These are phyloP conservation scores for Acrocalymma vagum DNA, from an alignment of 2,329 filamentous ascomycete species.

Conservation along the genomic window DNA sequence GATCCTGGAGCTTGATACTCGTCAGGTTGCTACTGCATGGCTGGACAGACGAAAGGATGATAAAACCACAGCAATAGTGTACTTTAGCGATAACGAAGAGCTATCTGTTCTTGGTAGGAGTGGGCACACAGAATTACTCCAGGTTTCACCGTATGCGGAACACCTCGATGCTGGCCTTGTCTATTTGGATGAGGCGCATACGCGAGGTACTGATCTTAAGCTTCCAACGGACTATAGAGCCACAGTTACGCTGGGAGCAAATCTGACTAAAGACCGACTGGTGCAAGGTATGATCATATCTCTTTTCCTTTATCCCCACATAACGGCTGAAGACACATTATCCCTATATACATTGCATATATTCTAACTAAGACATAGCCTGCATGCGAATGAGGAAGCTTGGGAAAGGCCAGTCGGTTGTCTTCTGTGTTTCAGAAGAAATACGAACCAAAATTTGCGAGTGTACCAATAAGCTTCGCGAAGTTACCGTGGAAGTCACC, in stretches of 20 bases:
- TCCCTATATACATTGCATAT: no score
- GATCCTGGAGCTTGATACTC: conserved; percentile 67
- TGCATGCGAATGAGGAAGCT: conserved; percentile 73
- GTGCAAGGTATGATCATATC: no score
- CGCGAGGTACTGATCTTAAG: conserved; percentile 71
- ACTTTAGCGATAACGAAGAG: conserved; percentile 57
- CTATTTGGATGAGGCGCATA: conserved; percentile 74
- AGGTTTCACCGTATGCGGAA: conserved; percentile 60
- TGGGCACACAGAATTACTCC: conserved; percentile 44
- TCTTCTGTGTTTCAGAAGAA: conserved; percentile 68
- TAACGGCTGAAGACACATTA: no score
- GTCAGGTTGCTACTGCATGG: conserved; percentile 59
- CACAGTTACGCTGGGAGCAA: conserved; percentile 71
- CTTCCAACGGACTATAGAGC: conserved; percentile 67
- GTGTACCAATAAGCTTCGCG: conserved; percentile 6
- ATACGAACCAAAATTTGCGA: conserved; percentile 64
- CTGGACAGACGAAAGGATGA: conserved; percentile 57
- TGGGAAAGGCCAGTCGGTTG: conserved; percentile 70
- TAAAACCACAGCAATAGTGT: conserved; percentile 56
- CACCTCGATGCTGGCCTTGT: conserved; percentile 67
- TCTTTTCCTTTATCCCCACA: no score
- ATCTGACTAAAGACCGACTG: conserved; percentile 72
- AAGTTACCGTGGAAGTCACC: conserved; percentile 49
- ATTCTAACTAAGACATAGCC: no score
- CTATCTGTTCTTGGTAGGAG: conserved; percentile 53